Evolutionary conservation across 108 stramenopile genomes (phyloP), one percentile per base, ranked within the genome.

Genomic region (Discostella pseudostelligera): DNA sequence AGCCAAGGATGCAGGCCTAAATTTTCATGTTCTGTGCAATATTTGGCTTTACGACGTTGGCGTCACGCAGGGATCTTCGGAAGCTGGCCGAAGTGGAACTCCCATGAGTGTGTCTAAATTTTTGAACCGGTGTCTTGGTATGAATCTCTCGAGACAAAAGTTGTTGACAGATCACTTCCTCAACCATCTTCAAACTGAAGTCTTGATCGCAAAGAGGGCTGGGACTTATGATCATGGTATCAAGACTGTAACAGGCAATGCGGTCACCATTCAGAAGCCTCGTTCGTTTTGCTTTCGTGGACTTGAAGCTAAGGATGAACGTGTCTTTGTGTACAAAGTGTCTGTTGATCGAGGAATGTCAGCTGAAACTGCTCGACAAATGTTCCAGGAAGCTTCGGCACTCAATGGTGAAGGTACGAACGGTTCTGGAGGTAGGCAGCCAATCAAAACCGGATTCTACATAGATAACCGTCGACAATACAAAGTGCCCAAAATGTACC

Each of bases 51-150:
- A 61, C 35, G 77, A 78, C 56, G 72, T 74, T n/a, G 76, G 76
- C 25, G 28, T 78, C 5, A 55, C 21, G 20, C 12, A 39, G 20
- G 17, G 40, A 16, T 43, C 42, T 43, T 43, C 42, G 3, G n/a
- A 43, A 7, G 42, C 10, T 43, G 4, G 42, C 3, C 39, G 9
- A 19, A 12, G 12, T 11, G 26, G 35, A 13, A 19, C n/a, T 16
- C 14, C 48, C 14, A 64, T 29, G 64, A 3, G n/a, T 24, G 71
- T 79, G 17, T 26, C 78, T 4, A 69, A 67, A 42, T 79, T 79
- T 39, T 35, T 79, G 25, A 79, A 67, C n/a, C 70, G 70, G 1
- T 39, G 55, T 29, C 62, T 79, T 3, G 78, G 78, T n/a, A 74
- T 79, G 62, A 39, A 68, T 22, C 40, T 79, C 13, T 22, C 26